Evolutionary conservation across 1,284 basidiomycete genomes (phyloP).

Genomic region (Ceratobasidium sp.): DNA sequence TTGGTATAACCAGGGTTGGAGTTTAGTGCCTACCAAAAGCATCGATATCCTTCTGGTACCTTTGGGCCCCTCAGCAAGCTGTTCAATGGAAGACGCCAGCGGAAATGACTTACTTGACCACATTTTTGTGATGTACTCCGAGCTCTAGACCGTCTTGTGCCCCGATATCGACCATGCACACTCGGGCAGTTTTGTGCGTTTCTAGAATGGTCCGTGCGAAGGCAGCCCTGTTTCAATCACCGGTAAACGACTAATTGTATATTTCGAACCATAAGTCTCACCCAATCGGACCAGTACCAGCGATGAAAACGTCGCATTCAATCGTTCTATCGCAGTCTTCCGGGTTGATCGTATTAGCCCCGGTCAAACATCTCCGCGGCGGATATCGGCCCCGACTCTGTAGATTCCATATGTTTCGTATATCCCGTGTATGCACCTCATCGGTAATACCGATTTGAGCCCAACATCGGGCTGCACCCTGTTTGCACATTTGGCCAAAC

Average conservation of each 20-base stretch:
- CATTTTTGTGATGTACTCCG: constrained; percentile 22
- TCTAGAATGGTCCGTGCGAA: constrained; percentile 27
- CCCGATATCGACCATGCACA: constrained; percentile 27
- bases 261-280: background rate
- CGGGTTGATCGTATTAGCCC: too few relatives aligned
- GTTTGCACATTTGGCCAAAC: too few relatives aligned
- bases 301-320: constrained; percentile 31
- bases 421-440: too few relatives aligned
- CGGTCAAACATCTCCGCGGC: too few relatives aligned
- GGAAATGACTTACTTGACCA: constrained; percentile 15
- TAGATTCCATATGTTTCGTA: too few relatives aligned
- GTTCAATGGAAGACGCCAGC: background rate
- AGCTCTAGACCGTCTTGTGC: constrained; percentile 18
- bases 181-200: background rate
- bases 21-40: constrained; percentile 11
- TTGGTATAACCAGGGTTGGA: background rate
- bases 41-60: constrained; percentile 34
- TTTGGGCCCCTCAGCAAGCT: background rate
- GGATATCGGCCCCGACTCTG: too few relatives aligned
- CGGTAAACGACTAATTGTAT: too few relatives aligned
- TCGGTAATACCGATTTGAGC: too few relatives aligned
- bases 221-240: background rate
- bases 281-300: constrained; percentile 32
- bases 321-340: too few relatives aligned
- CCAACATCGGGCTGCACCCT: too few relatives aligned